Conservation (phyloP, 148 eudicot species). For the Chenopodium suecicum region DNA sequence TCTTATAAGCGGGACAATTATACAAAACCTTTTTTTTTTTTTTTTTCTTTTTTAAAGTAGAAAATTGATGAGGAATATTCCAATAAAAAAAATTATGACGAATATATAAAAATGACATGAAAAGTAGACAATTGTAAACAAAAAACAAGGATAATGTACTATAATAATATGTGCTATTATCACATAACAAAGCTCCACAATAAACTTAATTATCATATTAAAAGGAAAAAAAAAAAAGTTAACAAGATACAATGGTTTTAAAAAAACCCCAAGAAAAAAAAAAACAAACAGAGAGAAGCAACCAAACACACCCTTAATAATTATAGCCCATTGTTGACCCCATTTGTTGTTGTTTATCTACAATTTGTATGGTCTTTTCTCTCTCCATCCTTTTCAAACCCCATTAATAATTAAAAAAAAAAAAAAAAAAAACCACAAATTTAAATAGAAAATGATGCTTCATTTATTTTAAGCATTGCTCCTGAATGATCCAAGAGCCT, state of each 20-base stretch:
- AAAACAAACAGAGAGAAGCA: slow-evolving; percentile 4
- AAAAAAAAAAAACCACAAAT: background rate
- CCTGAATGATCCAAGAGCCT: slow-evolving; percentile 62
- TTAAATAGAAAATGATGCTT: background rate
- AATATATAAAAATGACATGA: background rate
- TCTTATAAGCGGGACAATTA: background rate
- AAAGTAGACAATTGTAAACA: background rate
- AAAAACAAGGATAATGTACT: slow-evolving; percentile 14
- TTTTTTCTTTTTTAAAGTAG: too few species aligned
- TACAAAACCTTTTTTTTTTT: background rate
- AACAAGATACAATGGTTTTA: background rate
- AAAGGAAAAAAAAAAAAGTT: background rate
- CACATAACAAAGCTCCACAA: background rate
- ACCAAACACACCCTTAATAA: background rate
- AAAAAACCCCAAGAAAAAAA: background rate
- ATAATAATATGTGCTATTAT: slow-evolving; percentile 7
- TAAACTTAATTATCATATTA: background rate
- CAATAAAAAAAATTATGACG: background rate
- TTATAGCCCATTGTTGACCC: background rate
- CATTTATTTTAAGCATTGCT: slow-evolving; percentile 37
- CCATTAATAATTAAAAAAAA: background rate
- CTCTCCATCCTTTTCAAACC: background rate
- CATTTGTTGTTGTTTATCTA: slow-evolving; percentile 9
- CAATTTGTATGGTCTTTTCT: background rate
- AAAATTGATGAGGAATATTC: background rate